phyloP scores from a whole-genome alignment of 352 stramenopile genomes.

The Pythium aquatile region DNA sequence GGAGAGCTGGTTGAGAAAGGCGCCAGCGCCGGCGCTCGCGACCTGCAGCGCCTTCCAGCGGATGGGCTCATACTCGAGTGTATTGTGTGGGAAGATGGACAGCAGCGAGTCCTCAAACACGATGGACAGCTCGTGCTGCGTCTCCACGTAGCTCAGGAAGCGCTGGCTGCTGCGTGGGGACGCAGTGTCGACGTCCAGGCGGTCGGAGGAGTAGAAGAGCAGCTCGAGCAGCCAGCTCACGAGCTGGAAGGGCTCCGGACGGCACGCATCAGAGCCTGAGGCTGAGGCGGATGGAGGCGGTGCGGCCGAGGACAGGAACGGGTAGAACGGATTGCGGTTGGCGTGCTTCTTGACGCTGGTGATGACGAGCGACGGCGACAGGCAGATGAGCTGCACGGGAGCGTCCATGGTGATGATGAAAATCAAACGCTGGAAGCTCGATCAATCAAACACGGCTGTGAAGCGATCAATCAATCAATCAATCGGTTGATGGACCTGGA shows the following conservation, averaged over 20 bases:
- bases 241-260: constrained; percentile 26
- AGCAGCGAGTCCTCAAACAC: constrained; percentile 56
- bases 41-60: constrained; percentile 67
- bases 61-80: constrained; percentile 47
- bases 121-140: constrained; percentile 64
- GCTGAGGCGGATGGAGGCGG: not conserved
- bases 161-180: constrained; percentile 13
- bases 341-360: constrained; percentile 42
- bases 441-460: not conserved
- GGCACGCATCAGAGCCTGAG: not conserved
- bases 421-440: not conserved
- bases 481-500: too few species aligned
- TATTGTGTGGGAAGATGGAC: constrained; percentile 30
- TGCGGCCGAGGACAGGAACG: constrained; percentile 18
- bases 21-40: constrained; percentile 46
- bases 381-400: constrained; percentile 60
- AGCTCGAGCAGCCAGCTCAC: constrained; percentile 51
- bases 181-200: not conserved
- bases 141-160: constrained; percentile 70
- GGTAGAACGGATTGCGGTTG: constrained; percentile 29
- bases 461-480: not conserved
- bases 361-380: constrained; percentile 54
- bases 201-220: constrained; percentile 45
- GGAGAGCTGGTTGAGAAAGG: constrained; percentile 52
- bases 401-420: constrained; percentile 17